These are phyloP conservation scores for Daldinia loculata DNA, from an alignment of 495 filamentous ascomycete species.

Conservation along the genomic window DNA sequence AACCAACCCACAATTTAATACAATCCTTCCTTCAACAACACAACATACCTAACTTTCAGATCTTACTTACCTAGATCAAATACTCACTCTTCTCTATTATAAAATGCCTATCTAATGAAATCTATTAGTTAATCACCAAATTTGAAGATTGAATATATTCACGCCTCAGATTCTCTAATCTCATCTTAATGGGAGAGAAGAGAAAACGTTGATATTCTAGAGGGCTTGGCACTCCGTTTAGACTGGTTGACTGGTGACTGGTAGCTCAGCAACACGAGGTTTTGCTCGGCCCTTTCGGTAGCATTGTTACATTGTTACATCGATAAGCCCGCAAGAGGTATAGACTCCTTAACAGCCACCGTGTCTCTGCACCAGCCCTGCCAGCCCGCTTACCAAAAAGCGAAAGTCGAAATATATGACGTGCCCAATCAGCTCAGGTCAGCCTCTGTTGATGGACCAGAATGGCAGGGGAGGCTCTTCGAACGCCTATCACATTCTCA, in stretches of 20 bases:
- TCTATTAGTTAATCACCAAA: neutral
- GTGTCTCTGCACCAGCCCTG: conserved; percentile 22
- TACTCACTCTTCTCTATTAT: neutral
- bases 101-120: neutral
- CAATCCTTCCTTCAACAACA: neutral
- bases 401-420: conserved; percentile 45
- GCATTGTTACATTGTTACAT: conserved; percentile 36
- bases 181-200: neutral
- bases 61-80: neutral
- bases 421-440: conserved; percentile 36
- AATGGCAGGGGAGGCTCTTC: conserved; percentile 31
- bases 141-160: neutral
- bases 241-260: conserved; percentile 28
- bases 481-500: conserved; percentile 35
- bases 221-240: conserved; percentile 30
- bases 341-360: conserved; percentile 28
- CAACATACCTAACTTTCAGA: neutral
- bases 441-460: conserved; percentile 33
- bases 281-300: conserved; percentile 44
- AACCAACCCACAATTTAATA: neutral
- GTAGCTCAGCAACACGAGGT: conserved; percentile 47
- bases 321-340: conserved; percentile 21
- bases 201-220: conserved; percentile 5
- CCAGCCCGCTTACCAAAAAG: conserved; percentile 37
- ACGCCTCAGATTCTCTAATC: neutral